Evolutionary conservation across 768 basidiomycete genomes (phyloP).

Genomic region (Megacollybia marginata): DNA sequence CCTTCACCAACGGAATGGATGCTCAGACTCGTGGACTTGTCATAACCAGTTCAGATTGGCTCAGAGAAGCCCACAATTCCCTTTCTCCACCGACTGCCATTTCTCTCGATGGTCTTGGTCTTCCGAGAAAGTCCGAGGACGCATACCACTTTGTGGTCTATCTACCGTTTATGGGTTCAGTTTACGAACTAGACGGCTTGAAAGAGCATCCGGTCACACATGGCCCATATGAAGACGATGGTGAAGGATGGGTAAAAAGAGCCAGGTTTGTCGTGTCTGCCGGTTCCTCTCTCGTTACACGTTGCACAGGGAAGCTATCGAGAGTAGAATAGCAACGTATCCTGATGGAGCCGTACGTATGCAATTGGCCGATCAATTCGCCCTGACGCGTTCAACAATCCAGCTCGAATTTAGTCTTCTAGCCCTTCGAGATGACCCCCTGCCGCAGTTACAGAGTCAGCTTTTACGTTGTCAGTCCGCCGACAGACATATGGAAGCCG

Average conservation of each 20-base stretch:
- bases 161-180: constrained; percentile 69
- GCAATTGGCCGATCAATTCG: constrained; percentile 4
- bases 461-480: constrained; percentile 40
- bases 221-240: constrained; percentile 56
- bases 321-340: constrained; percentile 85
- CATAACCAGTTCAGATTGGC: constrained; percentile 75
- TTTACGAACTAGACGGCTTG: constrained; percentile 94
- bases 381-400: background rate
- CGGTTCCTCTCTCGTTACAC: constrained; percentile 12
- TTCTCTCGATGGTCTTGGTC: constrained; percentile 75
- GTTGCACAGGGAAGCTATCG: constrained; percentile 64
- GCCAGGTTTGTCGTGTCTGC: constrained; percentile 50
- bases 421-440: constrained; percentile 75
- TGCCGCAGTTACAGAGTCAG: constrained; percentile 60
- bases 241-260: constrained; percentile 77
- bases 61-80: constrained; percentile 83
- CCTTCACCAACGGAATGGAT: constrained; percentile 82
- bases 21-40: constrained; percentile 77
- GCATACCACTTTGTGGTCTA: constrained; percentile 98
- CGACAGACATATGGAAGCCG: constrained; percentile 34
- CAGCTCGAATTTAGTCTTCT: constrained; percentile 92
- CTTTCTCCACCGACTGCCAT: constrained; percentile 88
- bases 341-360: constrained; percentile 77
- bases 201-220: constrained; percentile 76
- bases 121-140: constrained; percentile 62